Evolutionary conservation across 352 stramenopile species (phyloP).

Genomic region (Pythium apleroticum): DNA sequence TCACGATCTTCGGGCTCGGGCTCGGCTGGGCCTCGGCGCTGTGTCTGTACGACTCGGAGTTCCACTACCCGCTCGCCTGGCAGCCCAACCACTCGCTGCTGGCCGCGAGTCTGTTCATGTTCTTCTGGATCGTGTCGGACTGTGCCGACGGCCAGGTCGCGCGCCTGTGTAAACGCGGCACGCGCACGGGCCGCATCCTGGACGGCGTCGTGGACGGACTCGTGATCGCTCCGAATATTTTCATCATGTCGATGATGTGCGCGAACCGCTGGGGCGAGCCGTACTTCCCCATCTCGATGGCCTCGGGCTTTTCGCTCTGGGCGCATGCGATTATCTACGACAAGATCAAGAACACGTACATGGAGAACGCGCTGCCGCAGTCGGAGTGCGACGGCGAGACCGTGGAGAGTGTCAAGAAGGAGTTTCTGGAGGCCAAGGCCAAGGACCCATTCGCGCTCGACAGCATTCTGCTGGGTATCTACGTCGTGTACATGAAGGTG

Average conservation of each 20-base stretch:
- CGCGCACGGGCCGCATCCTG: constrained; percentile 76
- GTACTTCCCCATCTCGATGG: constrained; percentile 54
- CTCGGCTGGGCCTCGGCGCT: constrained; percentile 67
- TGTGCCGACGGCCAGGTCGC: constrained; percentile 81
- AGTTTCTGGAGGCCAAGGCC: constrained; percentile 60
- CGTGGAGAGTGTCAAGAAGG: constrained; percentile 71
- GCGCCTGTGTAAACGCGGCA: constrained; percentile 80
- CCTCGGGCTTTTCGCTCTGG: constrained; percentile 72
- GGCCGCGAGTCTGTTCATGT: constrained; percentile 62
- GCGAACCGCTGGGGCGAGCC: constrained; percentile 51
- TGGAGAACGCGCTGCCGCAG: constrained; percentile 78
- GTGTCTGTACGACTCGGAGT: constrained; percentile 82
- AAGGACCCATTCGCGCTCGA: constrained; percentile 66
- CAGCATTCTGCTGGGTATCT: constrained; percentile 73
- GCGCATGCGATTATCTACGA: constrained; percentile 83
- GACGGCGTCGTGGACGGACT: constrained; percentile 76
- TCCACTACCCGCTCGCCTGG: constrained; percentile 68
- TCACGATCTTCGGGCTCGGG: constrained; percentile 74
- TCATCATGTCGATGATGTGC: constrained; percentile 54
- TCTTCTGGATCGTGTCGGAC: constrained; percentile 85
- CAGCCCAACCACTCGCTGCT: constrained; percentile 56
- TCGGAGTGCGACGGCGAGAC: constrained; percentile 82
- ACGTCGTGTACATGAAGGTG: constrained; percentile 69
- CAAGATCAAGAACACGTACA: constrained; percentile 88
- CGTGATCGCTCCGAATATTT: constrained; percentile 75